These are phyloP conservation scores for Diaporthe nobilis DNA, from an alignment of 2,329 filamentous ascomycete genomes.

Conservation along the genomic window DNA sequence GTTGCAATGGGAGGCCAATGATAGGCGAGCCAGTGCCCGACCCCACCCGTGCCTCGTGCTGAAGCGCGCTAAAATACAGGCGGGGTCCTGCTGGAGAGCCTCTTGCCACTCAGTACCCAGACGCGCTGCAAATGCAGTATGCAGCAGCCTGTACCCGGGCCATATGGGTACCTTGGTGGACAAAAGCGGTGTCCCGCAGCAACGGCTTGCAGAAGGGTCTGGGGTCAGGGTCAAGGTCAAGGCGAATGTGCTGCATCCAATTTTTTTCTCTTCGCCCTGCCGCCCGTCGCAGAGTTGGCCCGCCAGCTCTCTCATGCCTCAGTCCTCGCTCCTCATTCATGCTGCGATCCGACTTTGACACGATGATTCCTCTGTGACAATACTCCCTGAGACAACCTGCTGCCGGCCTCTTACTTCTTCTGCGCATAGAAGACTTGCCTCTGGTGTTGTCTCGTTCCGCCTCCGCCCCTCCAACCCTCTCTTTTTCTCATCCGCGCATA, in stretches of 20 bases:
- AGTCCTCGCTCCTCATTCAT: conserved; percentile 8
- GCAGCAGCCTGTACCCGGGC: background rate
- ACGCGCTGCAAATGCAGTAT: background rate
- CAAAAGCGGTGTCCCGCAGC: conserved; percentile 23
- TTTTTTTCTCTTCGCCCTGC: conserved; percentile 33
- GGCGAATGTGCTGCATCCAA: conserved; percentile 29
- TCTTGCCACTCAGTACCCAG: background rate
- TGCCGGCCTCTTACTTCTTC: background rate
- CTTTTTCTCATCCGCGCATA: conserved; percentile 38
- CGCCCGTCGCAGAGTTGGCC: conserved; percentile 12
- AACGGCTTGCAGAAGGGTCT: conserved; percentile 7
- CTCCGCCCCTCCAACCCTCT: conserved; percentile 30
- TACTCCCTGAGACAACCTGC: conserved; percentile 29
- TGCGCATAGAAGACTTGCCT: conserved; percentile 32
- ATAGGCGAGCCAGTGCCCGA: conserved; percentile 4
- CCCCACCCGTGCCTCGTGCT: conserved; percentile 28
- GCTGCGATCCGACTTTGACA: conserved; percentile 32
- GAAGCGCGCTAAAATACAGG: conserved; percentile 21
- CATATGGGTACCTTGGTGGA: background rate
- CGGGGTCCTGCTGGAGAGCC: conserved; percentile 5
- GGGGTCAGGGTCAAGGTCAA: conserved; percentile 18
- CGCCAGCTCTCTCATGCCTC: conserved; percentile 7
- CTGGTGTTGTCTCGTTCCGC: conserved; percentile 35
- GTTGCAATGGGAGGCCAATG: conserved; percentile 33
- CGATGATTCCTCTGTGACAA: conserved; percentile 38